Evolutionary conservation across 176 grass and related monocot genomes (phyloP), one percentile per base, ranked within the genome.

Genomic region (Echinochloa phyllopogon): DNA sequence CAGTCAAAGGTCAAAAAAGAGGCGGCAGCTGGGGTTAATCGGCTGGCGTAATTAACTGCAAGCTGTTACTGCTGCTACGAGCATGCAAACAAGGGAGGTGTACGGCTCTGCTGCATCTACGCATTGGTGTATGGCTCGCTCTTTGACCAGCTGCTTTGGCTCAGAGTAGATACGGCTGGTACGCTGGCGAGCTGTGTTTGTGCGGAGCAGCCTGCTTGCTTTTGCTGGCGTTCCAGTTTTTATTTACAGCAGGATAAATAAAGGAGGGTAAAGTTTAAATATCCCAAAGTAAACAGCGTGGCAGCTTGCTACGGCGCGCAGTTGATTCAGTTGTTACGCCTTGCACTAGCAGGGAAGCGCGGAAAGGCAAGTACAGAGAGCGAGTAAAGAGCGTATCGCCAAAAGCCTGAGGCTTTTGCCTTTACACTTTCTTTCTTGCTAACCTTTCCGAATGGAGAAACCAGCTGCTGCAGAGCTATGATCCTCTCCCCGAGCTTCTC

Each of bases 401-500:
- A 90, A 83, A 83, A 76, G 86, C 38, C 61, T 69, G 10, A 59
- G 52, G 36, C 33, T 45, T 71, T 71, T 20, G 20, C 25, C 13
- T 36, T 63, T 71, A 10, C 47, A 45, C 33, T 84, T 27, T 33
- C 68, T 85, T 70, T 33, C 29, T 33, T 33, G 29, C 29, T 33
- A 33, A 95, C 93, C 93, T 95, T 95, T 45, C 93, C 93, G 65
- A 95, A 92, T 17, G 93, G 93, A 80, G 93, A 95, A 40, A 95
- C 93, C 70, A 95, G 82, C 65, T 90, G 93, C 80, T 95, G 93
- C 87, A 95, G 87, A 52, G 93, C 93, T 59, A 92, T 53, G 75
- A 95, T 95, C 91, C 90, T 86, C 80, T 95, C 93, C 50, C 93
- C 90, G 17, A 95, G 63, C 75, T 58, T 69, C 87, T 92, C 90